Evolutionary conservation across 2,329 filamentous ascomycete genomes (phyloP).

Genomic region (Fusarium bulbicola): DNA sequence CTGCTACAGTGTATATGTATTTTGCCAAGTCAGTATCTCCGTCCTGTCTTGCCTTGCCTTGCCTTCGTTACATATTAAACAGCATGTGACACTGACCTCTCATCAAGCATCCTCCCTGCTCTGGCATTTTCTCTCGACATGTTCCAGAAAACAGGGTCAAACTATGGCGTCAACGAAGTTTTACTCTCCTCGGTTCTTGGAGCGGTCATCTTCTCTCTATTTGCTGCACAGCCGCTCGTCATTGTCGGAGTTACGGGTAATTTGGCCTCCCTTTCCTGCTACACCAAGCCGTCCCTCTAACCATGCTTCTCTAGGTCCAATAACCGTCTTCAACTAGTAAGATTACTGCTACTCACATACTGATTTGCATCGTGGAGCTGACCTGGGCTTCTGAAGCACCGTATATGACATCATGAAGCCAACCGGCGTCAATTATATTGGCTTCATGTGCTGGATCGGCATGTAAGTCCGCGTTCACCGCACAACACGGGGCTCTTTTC

Average conservation of each 20-base stretch:
- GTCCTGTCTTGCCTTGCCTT: neutral
- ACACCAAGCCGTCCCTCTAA: conserved; percentile 2
- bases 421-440: conserved; percentile 81
- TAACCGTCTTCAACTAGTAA: conserved; percentile 91
- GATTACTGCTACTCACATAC: conserved; percentile 22
- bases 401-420: conserved; percentile 88
- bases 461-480: conserved; percentile 59
- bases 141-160: conserved; percentile 86
- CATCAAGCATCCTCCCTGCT: conserved; percentile 79
- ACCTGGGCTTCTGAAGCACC: conserved; percentile 60
- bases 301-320: conserved; percentile 66
- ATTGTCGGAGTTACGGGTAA: conserved; percentile 87
- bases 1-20: conserved; percentile 92
- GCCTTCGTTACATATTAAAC: neutral
- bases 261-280: conserved; percentile 2
- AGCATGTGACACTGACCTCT: conserved; percentile 16
- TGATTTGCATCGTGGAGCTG: neutral
- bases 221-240: conserved; percentile 85
- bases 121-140: conserved; percentile 92
- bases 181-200: conserved; percentile 86
- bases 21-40: conserved; percentile 78
- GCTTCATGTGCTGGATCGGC: conserved; percentile 93
- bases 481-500: neutral
- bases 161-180: conserved; percentile 91
- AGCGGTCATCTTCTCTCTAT: conserved; percentile 80